Evolutionary conservation across 495 filamentous ascomycete species (phyloP).

Genomic region (Diplogelasinospora grovesii): DNA sequence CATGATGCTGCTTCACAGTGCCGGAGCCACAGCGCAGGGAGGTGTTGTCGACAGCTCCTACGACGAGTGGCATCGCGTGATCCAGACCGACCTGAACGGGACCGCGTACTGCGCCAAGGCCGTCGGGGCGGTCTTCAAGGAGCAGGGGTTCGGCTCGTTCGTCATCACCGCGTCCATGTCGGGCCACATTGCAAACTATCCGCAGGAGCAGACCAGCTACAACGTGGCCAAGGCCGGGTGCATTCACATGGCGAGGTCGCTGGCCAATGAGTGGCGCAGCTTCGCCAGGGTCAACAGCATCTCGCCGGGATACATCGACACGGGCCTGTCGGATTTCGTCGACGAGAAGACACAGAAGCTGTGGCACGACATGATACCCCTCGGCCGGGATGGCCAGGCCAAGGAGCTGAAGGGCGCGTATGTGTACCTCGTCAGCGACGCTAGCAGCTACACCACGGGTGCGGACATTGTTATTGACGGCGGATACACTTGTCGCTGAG

Average conservation of each 20-base stretch:
- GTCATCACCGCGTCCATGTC: constrained; percentile 61
- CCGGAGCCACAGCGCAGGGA: constrained; percentile 37
- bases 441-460: constrained; percentile 51
- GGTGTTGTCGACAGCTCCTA: constrained; percentile 36
- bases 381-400: constrained; percentile 65
- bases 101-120: constrained; percentile 60
- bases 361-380: constrained; percentile 72
- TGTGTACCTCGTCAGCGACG: constrained; percentile 69
- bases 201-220: constrained; percentile 72
- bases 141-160: constrained; percentile 36
- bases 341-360: constrained; percentile 60
- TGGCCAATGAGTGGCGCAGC: constrained; percentile 73
- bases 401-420: constrained; percentile 84
- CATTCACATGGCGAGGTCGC: constrained; percentile 43
- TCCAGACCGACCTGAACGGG: constrained; percentile 60
- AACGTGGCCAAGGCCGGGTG: constrained; percentile 67
- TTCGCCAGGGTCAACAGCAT: constrained; percentile 72
- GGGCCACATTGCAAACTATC: constrained; percentile 71
- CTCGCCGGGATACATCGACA: constrained; percentile 75
- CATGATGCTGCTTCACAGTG: constrained; percentile 16
- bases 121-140: constrained; percentile 52
- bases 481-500: constrained; percentile 40
- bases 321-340: constrained; percentile 70
- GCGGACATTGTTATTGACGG: constrained; percentile 51
- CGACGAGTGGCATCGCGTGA: constrained; percentile 44